Evolutionary conservation across 352 stramenopile genomes (phyloP), one percentile per base, ranked within the genome.

Genomic region (Pythium angustatum): DNA sequence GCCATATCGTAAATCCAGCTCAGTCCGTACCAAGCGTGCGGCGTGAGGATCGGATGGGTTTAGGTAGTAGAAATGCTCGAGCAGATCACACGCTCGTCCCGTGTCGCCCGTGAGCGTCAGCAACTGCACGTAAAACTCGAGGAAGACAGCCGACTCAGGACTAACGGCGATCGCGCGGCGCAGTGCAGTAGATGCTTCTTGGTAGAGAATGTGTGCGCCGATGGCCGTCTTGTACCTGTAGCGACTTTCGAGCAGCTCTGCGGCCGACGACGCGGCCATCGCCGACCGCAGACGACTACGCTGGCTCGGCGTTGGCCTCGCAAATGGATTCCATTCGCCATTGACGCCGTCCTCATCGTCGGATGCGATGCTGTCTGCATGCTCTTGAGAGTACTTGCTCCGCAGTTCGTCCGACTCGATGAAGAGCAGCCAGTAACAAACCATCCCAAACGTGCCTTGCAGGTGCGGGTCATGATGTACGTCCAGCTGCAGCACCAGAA

Each of bases 401-500:
- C 85, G 83, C 1, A 94, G 55, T 43, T 90, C 78, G 54, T 72
- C 71, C 15, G 83, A 91, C 59, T 94, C 86, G 45, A 91, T 78
- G 51, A 94, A 80, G 26, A 94, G 68, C 30, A 94, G 70, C 86
- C 86, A 94, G 54, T 93, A 94, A 65, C 86, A 93, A 33, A 94
- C 52, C 45, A 91, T 81, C 0, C 86, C 86, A 62, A 93, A 92
- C 47, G 78, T 86, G 24, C 75, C 79, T 22, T 91, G 65, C 56
- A 94, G 49, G 12, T 82, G 75, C 5, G 75, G 66, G 38, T 94
- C 84, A 43, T 86, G 62, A 21, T 87, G 71, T 22, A 85, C 44
- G 43, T 85, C 77, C 5, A 83, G 38, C 78, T 85, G 49, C 3
- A 28, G 4, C n/a, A n/a, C n/a, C n/a, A n/a, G n/a, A n/a, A 51